These are phyloP conservation scores for Helminthosporium solani DNA, from an alignment of 2,329 filamentous ascomycete genomes.

Conservation along the genomic window DNA sequence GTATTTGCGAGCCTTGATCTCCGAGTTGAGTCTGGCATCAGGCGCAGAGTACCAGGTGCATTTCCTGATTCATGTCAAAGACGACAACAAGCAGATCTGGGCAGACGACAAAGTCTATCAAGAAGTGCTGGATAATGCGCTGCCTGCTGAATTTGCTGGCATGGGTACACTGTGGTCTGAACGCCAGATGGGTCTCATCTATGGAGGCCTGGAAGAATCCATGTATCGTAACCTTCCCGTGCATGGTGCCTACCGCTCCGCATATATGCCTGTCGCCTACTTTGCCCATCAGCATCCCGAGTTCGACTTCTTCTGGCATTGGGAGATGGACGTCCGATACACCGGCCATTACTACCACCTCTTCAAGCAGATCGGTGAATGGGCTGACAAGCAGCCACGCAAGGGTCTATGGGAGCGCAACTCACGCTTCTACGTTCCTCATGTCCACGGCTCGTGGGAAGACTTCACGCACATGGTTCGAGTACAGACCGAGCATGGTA, in stretches of 20 bases:
- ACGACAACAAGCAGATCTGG: constrained; percentile 78
- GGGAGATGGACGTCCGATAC: constrained; percentile 92
- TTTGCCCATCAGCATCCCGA: constrained; percentile 87
- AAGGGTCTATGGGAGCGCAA: constrained; percentile 77
- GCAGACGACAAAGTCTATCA: constrained; percentile 73
- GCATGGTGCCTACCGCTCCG: constrained; percentile 68
- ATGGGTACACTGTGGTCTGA: constrained; percentile 57
- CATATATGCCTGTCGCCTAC: constrained; percentile 92
- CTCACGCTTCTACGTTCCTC: constrained; percentile 73
- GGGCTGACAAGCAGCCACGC: constrained; percentile 67
- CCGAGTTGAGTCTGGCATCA: constrained; percentile 73
- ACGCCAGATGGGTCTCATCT: constrained; percentile 56
- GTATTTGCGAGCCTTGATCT: constrained; percentile 77
- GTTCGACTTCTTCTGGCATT: constrained; percentile 91
- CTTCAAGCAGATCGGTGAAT: constrained; percentile 65
- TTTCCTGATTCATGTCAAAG: constrained; percentile 82
- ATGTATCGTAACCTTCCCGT: constrained; percentile 63
- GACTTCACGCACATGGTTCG: constrained; percentile 68
- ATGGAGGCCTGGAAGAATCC: constrained; percentile 52
- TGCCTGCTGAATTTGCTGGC: constrained; percentile 52
- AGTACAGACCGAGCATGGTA: constrained; percentile 59
- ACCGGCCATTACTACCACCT: constrained; percentile 86
- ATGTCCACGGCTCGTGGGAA: constrained; percentile 68
- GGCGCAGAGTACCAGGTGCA: constrained; percentile 82
- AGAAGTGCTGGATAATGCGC: constrained; percentile 56